Evolutionary conservation across 495 filamentous ascomycete species (phyloP), one percentile per base, ranked within the genome.

Genomic region (Podospora fimiseda): DNA sequence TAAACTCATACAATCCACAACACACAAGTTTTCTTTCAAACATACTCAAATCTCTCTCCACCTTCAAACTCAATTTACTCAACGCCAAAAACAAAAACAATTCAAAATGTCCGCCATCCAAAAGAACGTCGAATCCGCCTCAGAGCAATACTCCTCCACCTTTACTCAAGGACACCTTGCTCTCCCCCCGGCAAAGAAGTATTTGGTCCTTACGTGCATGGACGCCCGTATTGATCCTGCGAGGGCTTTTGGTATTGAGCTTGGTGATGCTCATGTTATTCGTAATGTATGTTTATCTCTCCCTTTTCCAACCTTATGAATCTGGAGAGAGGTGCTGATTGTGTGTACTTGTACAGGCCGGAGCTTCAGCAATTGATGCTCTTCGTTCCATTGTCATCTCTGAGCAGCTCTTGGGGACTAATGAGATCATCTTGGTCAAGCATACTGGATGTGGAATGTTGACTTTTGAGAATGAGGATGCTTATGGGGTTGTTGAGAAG

Each of bases 381-480:
- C 72, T 91, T 1, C 82, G 88, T 48, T 85, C 80, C 33, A 75
- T 94, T 53, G 71, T 90, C 36, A 90, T 94, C 58, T 88, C 84
- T 3, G 74, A 94, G 73, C 88, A 94, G 65, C 73, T 91, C 3
- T 78, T 94, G 7, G 86, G 83, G n/a, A 95, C 89, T 0, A 74
- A 72, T 0, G 88, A 90, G 60, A 81, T 94, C 27, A 58, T 92
- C 22, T 58, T 94, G 18, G 71, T 94, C 52, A 91, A 95, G 69
- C 87, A 94, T 48, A 84, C 79, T 5, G 85, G 83, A 4, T 94
- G 89, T 59, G 88, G 89, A 22, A 93, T 93, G 89, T 60, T 90
- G 38, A 89, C 81, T 0, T 94, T 92, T 59, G 75, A 74, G 3
- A 88, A 91, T 52, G 75, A 78, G 50, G 81, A 80, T 50, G 79